Evolutionary conservation across 768 basidiomycete species (phyloP), one percentile per base, ranked within the genome.

Genomic region (Termitomyces sp.): DNA sequence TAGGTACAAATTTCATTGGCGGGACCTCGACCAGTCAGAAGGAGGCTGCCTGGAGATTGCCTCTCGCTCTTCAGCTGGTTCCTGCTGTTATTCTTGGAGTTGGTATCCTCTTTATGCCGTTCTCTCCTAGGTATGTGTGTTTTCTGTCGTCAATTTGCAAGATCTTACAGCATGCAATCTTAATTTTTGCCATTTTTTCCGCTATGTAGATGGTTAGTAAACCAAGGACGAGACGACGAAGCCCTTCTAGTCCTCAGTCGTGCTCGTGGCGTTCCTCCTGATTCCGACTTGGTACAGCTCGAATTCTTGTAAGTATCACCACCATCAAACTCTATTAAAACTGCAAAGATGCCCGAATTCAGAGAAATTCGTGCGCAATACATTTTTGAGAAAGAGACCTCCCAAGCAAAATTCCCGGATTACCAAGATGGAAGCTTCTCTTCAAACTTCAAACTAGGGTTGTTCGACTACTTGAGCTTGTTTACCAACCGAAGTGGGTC

Each of bases 21-120:
- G 86, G 87, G 0, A 84, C 79, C 34, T 79, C 80, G 10, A 62
- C 59, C 0, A 69, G 69, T 7, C 88, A 90, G 64, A 77, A 72
- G 53, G 81, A 86, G 64, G 84, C 87, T 26, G 85, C 90, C 5
- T 92, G 90, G 89, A 78, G 87, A 51, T 72, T 92, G 54, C 87
- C 90, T 2, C 73, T 92, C 6, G 86, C 78, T 20, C 77, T 92
- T 16, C 90, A 93, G 63, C 76, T 91, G 49, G 80, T 86, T 2
- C 90, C 90, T 14, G 90, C 88, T 14, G 47, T 90, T 34, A 76
- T 89, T 57, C 80, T 93, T 26, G 86, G 84, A 29, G 64, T 79
- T 36, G 90, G 90, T 4, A 85, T 89, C 42, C 55, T 87, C 48
- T 90, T 86, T 68, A 85, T 92, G 82, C 90, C 90, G 1, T 88